Base-by-base conservation (phyloP, 208 protist genomes). In the Acanthamoeba royreba region DNA sequence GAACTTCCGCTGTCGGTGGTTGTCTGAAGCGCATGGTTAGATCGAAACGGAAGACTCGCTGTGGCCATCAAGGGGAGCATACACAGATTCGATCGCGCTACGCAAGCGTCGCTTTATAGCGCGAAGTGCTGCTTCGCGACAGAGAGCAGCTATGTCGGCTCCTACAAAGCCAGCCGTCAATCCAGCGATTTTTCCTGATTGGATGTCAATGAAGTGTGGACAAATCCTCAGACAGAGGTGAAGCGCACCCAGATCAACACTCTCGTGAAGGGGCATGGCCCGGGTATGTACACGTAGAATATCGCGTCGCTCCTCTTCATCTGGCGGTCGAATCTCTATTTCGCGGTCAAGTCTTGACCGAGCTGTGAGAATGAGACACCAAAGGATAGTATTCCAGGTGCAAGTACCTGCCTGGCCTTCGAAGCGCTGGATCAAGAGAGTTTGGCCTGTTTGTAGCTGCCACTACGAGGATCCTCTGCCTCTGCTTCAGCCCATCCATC, bases 361-460 rank as follows among this genome's bases (percentile, higher is more conserved):
- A 17, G n/a, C n/a, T n/a, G n/a, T n/a, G n/a, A 61, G 52, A 61
- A 17, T 28, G 22, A 61, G 52, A 61, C 52, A 17, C 17, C 17
- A 17, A 61, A 61, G 22, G 22, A 61, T 61, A 22, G 17, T 61
- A 28, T 61, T 17, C 52, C 17, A 61, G 40, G 13, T 4, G 2
- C 19, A 47, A 4, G 77, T 25, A 88, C 74, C 95, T 46, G 5
- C 96, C 96, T 2, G 96, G 94, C 3, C 96, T 43, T 8, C 96
- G 22, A 2, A 97, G 95, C 0, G 96, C 96, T 0, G 96, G 79
- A 45, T 97, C 96, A 19, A 97, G 33, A 42, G 93, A 45, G 79
- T 96, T 92, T 46, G 93, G 94, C 15, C 92, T 85, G 45, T 97
- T 97, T 7, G 95, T 97, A 11, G 96, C 96, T 3, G 81, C 96